Base-by-base conservation (phyloP, 1,139 yeast genomes). In the Sugiyamaella pinicola region DNA sequence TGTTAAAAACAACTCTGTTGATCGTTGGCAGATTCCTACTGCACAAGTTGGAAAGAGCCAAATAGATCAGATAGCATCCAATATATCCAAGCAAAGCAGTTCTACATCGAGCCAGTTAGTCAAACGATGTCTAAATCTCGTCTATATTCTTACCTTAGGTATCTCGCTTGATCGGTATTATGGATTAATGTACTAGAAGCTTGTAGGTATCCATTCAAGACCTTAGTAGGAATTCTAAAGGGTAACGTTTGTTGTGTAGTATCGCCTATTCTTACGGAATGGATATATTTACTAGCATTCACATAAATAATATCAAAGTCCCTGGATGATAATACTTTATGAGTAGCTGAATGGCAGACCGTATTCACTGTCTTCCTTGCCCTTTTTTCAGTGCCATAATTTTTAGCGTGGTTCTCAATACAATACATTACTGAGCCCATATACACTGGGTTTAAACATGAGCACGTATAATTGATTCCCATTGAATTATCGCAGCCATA, bases 261-360 rank as follows among this genome's bases (percentile, higher is more conserved):
- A 18, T 46, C 29, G 3, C 41, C 40, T 5, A 28, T 15, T 4
- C 38, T 22, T 13, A 47, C 37, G 9, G 34, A 38, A 2, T 43
- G 38, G 12, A 55, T 22, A 35, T 42, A 55, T 35, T 51, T 49
- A n/a, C 53, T 50, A n/a, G 58, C 58, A 45, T 55, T 55, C 31
- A 55, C 44, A 33, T 33, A 47, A 13, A 50, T 37, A 10, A 53
- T 47, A 37, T 55, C 54, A 41, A 55, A 51, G 38, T 55, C 58
- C 19, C 45, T 24, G 4, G 37, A 21, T 17, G 55, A 48, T 2
- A 47, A 28, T 33, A 29, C 18, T 40, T 42, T 47, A 15, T 47
- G 46, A 6, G 47, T 52, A 9, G 51, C 55, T 18, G 50, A 51
- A n/a, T 9, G 17, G 38, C 58, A 55, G 18, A 39, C 49, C 2